phyloP scores from a whole-genome alignment of 306 rosid genomes.

The Glycine tomentella region DNA sequence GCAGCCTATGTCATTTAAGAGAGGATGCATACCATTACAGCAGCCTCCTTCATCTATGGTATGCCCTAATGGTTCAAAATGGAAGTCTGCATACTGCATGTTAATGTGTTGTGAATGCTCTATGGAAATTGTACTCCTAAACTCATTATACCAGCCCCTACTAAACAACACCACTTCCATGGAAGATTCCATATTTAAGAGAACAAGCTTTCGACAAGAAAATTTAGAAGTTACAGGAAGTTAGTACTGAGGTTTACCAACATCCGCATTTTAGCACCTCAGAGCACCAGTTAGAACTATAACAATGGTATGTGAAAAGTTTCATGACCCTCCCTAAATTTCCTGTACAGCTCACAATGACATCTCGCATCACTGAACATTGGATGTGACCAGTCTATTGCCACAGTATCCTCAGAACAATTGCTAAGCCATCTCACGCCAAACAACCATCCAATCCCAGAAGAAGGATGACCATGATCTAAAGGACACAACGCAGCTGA shows the following conservation, averaged over 20 bases:
- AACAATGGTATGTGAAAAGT: constrained; percentile 28
- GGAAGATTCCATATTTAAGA: constrained; percentile 35
- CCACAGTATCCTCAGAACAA: constrained; percentile 49
- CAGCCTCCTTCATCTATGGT: constrained; percentile 49
- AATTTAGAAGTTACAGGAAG: constrained; percentile 25
- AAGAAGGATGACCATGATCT: constrained; percentile 52
- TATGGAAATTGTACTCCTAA: constrained; percentile 37
- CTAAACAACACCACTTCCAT: constrained; percentile 46
- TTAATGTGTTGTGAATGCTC: constrained; percentile 36
- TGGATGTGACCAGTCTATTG: constrained; percentile 42
- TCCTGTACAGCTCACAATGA: constrained; percentile 44
- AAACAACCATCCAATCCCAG: constrained; percentile 47
- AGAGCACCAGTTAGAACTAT: constrained; percentile 47
- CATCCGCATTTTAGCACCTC: constrained; percentile 45
- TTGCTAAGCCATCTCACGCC: constrained; percentile 47
- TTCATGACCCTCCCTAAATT: constrained; percentile 48
- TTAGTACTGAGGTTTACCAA: constrained; percentile 44
- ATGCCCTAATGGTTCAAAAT: constrained; percentile 47
- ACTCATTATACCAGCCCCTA: constrained; percentile 45
- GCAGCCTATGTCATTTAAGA: constrained; percentile 38
- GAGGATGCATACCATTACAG: constrained; percentile 35
- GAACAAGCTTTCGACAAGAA: constrained; percentile 33
- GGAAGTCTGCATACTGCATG: constrained; percentile 47
- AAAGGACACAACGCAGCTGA: constrained; percentile 52
- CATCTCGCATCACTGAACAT: constrained; percentile 46